phyloP scores from a whole-genome alignment of 2,329 filamentous ascomycete species.

The Sordariomycetes sp. region DNA sequence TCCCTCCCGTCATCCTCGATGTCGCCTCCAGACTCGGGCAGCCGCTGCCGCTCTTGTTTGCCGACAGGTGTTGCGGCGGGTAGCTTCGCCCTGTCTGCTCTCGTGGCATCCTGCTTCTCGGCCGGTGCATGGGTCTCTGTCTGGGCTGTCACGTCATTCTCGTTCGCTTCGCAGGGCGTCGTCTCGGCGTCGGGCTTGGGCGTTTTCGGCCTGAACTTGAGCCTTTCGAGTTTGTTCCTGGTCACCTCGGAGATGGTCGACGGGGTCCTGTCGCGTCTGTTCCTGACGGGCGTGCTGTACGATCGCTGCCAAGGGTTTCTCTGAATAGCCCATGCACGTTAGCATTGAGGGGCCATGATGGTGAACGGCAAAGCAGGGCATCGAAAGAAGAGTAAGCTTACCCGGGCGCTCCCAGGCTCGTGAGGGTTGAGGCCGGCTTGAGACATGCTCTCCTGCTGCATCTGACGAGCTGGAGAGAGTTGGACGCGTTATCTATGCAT shows the following conservation, averaged over 20 bases:
- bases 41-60: background rate
- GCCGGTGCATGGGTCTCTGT: background rate
- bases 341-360: background rate
- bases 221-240: slow-evolving; percentile 48
- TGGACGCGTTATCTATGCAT: background rate
- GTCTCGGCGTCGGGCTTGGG: background rate
- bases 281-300: slow-evolving; percentile 35
- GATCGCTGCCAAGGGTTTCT: slow-evolving; percentile 36
- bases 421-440: background rate
- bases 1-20: slow-evolving; percentile 4
- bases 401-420: background rate
- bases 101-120: background rate
- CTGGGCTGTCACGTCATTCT: background rate
- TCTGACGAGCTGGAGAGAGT: background rate
- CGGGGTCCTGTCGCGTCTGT: slow-evolving; percentile 22
- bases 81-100: background rate
- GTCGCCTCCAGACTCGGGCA: background rate
- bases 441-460: background rate
- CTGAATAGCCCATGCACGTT: background rate
- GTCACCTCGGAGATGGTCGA: slow-evolving; percentile 45
- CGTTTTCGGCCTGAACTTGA: slow-evolving; percentile 33
- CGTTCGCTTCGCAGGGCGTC: slow-evolving; percentile 8
- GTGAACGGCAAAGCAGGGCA: background rate
- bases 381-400: background rate
- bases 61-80: slow-evolving; percentile 1